Evolutionary conservation across 768 basidiomycete genomes (phyloP), one percentile per base, ranked within the genome.

Genomic region (Hericium alpestre): DNA sequence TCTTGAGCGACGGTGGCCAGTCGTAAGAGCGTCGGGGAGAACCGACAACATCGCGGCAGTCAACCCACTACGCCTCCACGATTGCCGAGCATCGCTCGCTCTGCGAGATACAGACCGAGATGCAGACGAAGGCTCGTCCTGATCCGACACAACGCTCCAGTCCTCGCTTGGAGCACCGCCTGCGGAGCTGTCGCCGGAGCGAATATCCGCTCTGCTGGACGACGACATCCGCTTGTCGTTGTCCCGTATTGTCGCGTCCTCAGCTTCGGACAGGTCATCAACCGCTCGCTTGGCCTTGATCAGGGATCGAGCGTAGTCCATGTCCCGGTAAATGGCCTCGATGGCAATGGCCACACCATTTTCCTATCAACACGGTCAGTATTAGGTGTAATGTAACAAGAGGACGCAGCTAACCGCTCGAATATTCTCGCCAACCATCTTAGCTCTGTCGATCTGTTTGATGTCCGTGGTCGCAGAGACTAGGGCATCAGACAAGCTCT

Each of bases 281-380:
- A 58, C 62, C 1, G 66, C 57, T 32, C 32, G 32, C 15, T 67
- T 66, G 37, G 78, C 80, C 67, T 92, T 94, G 62, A 97, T 83
- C 52, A 96, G 72, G 8, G 87, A 86, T 38, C 88, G 82, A 38
- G 95, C 92, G 68, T 97, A 97, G 59, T 98, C 95, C 56, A 98
- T 72, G 67, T 99, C 94, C 49, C 96, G 84, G 67, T 98, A 99
- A 61, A 99, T 93, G 25, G 87, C 84, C 70, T 98, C 94, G 58
- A 97, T 86, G 15, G 96, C 96, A 37, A 81, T 92, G 1, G 82
- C 79, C 1, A 97, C 93, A n/a, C 95, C 95, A 60, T 93, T 86
- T 74, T 99, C 95, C 92, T 94, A 65, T 18, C 47, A 18, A 37
- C 32, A 38, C 38, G 20, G 13, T 54, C 15, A 53, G 37, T 48